phyloP scores from a whole-genome alignment of 495 filamentous ascomycete species.

The Trypethelium eluteriae region DNA sequence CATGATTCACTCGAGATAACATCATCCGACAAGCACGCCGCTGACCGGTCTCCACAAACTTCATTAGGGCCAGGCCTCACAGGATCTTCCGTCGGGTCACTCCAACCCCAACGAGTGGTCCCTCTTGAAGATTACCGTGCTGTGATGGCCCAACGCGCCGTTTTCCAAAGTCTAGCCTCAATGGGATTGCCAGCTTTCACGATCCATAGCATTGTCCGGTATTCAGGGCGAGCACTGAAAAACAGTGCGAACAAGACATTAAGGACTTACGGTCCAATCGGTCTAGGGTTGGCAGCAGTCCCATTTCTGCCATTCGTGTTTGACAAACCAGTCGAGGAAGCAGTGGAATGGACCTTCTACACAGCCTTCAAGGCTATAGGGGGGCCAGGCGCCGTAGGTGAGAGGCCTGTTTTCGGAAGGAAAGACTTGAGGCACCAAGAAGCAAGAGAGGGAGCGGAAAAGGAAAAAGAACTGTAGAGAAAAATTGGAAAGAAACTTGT shows the following conservation, averaged over 20 bases:
- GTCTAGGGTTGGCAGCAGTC: constrained; percentile 78
- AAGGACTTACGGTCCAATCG: constrained; percentile 82
- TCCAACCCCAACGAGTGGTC: constrained; percentile 51
- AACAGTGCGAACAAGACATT: constrained; percentile 63
- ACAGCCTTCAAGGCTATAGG: constrained; percentile 63
- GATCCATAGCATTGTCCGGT: constrained; percentile 84
- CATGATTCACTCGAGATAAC: neutral
- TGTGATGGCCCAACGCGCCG: constrained; percentile 80
- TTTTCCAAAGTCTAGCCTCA: constrained; percentile 83
- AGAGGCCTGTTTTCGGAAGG: constrained; percentile 46
- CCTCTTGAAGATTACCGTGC: constrained; percentile 83
- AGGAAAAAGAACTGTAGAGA: constrained; percentile 13
- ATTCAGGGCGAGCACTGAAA: constrained; percentile 76
- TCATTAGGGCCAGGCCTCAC: constrained; percentile 16
- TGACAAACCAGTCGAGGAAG: constrained; percentile 86
- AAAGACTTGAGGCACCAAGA: constrained; percentile 45
- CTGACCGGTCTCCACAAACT: neutral
- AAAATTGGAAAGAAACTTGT: too few relatives aligned
- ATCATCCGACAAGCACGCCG: neutral
- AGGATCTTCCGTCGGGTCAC: neutral
- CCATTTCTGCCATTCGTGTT: constrained; percentile 85
- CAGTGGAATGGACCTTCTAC: constrained; percentile 83
- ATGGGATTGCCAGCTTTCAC: constrained; percentile 96
- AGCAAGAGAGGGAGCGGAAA: constrained; percentile 30
- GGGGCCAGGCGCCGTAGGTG: constrained; percentile 52